A percentile compares a stretch with the other conserved stretches of the same genome.
Evolutionary conservation across 2,329 filamentous ascomycete genomes (phyloP).

Genomic region (Lithohypha guttulata): DNA sequence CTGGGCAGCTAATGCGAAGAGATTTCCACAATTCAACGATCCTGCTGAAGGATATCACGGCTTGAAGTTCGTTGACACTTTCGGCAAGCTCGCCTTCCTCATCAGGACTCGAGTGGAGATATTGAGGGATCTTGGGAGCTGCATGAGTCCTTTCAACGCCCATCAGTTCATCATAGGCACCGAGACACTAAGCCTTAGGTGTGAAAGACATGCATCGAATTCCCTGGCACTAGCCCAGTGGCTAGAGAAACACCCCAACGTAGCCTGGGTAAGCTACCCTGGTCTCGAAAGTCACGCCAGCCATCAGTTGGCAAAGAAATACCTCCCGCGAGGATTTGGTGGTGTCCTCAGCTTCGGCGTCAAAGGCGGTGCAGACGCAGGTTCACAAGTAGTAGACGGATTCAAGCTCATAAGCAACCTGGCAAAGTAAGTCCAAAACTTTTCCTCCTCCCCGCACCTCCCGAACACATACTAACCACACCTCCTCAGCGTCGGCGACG

Average conservation of each 20-base stretch:
- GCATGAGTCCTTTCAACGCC: conserved; percentile 80
- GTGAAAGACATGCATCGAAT: conserved; percentile 78
- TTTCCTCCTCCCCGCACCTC: background rate
- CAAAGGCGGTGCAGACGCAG: conserved; percentile 74
- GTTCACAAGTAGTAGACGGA: conserved; percentile 78
- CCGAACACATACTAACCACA: conserved; percentile 8
- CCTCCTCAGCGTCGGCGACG: conserved; percentile 59
- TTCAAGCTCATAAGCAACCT: conserved; percentile 94
- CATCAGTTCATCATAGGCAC: conserved; percentile 83
- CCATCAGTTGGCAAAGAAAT: conserved; percentile 74
- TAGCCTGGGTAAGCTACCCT: conserved; percentile 89
- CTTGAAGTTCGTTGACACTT: conserved; percentile 88
- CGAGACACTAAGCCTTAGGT: conserved; percentile 80
- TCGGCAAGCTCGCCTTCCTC: conserved; percentile 70
- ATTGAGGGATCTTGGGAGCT: conserved; percentile 71
- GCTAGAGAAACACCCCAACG: conserved; percentile 71
- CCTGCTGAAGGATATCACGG: conserved; percentile 84
- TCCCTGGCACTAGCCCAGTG: conserved; percentile 68
- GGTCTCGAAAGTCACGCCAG: conserved; percentile 73
- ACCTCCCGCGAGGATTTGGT: conserved; percentile 72
- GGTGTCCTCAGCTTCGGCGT: conserved; percentile 90
- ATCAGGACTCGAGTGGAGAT: conserved; percentile 83
- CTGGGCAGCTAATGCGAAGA: conserved; percentile 67
- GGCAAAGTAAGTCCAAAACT: conserved; percentile 61
- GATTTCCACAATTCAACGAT: conserved; percentile 89